Evolutionary conservation across 805 yeast species (phyloP).

Genomic region (Sugiyamaella mastotermitis): DNA sequence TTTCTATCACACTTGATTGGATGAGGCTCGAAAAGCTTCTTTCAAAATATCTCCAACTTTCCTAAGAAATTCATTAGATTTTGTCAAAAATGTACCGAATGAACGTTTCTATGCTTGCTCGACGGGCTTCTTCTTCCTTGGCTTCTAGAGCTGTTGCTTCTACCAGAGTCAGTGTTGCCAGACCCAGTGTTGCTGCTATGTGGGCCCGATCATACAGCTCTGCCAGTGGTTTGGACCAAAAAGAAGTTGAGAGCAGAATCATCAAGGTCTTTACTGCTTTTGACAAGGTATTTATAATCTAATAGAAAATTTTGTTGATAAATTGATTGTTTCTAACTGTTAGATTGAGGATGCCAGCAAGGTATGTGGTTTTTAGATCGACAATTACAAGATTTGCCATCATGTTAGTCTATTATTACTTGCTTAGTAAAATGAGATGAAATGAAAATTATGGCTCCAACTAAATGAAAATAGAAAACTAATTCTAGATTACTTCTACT

Average conservation of each 20-base stretch:
- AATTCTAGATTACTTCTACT: constrained; percentile 31
- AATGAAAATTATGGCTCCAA: constrained; percentile 14
- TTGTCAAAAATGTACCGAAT: constrained; percentile 9
- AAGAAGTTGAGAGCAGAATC: constrained; percentile 78
- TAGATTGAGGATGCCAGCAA: no score
- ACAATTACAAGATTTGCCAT: no score
- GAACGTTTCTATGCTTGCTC: constrained; percentile 14
- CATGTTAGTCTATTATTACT: no score
- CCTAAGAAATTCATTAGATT: no score
- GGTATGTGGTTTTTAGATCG: no score
- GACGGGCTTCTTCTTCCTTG: constrained; percentile 24
- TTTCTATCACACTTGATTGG: no score
- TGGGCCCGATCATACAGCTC: constrained; percentile 39
- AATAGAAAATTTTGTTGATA: constrained; percentile 19
- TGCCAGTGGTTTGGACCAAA: constrained; percentile 56
- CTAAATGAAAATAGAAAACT: constrained; percentile 17
- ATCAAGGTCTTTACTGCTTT: constrained; percentile 67
- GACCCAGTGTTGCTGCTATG: constrained; percentile 8
- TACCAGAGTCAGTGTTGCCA: constrained; percentile 17
- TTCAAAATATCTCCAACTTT: no score
- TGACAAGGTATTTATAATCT: constrained; percentile 49
- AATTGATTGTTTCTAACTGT: no score
- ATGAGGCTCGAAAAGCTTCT: no score
- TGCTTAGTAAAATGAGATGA: background rate
- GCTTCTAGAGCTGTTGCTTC: constrained; percentile 25